A percentile compares a stretch with the other conserved stretches of the same genome.
Evolutionary conservation across 78 protist species (phyloP).

Genomic region (Creolimax fragrantissima): DNA sequence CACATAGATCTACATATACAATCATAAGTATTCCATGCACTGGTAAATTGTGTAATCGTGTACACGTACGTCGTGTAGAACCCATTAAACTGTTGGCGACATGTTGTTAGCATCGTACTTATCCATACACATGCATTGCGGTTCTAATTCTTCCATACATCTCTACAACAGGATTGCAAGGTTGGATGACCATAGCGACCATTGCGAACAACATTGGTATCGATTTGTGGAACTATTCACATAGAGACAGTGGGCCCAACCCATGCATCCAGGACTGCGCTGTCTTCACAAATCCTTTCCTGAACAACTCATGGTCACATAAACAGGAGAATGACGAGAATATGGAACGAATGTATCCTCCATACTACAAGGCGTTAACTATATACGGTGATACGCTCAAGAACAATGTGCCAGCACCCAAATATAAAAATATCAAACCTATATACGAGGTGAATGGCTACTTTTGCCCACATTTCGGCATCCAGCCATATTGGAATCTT

Average conservation of each 20-base stretch:
- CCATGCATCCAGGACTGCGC: background rate
- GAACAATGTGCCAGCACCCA: background rate
- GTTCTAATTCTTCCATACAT: too few species aligned
- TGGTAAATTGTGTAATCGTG: too few species aligned
- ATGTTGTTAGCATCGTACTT: too few species aligned
- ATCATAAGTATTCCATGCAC: too few species aligned
- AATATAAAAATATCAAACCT: background rate
- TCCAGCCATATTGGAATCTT: constrained; percentile 26
- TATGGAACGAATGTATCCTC: constrained; percentile 28
- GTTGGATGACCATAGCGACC: constrained; percentile 1
- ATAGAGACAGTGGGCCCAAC: background rate
- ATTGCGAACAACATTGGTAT: background rate
- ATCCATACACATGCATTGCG: too few species aligned
- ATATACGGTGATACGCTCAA: background rate
- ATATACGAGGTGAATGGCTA: background rate
- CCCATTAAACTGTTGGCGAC: too few species aligned
- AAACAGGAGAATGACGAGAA: background rate
- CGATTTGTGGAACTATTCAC: background rate
- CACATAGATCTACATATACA: too few species aligned
- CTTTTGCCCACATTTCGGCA: constrained; percentile 2
- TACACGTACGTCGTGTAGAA: too few species aligned
- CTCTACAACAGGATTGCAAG: too few species aligned
- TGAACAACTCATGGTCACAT: constrained; percentile 12
- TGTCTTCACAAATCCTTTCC: background rate
- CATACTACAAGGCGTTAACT: background rate